Percentiles rank a stretch among this genome's conserved stretches.
Evolutionary conservation across 2,329 filamentous ascomycete genomes (phyloP).

Genomic region (Microdochium nivale): DNA sequence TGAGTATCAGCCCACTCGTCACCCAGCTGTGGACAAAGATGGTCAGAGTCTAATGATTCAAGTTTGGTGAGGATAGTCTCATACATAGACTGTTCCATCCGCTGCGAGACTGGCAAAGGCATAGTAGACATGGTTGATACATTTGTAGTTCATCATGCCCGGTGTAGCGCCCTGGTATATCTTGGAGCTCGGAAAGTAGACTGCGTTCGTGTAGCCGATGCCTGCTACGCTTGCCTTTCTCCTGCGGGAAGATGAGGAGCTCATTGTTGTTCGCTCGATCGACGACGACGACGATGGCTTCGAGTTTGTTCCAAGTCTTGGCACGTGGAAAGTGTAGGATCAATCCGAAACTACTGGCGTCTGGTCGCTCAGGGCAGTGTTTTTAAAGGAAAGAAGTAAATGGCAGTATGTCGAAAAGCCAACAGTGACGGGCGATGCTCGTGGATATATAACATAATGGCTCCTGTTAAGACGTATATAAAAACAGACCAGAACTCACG

Average conservation of each 20-base stretch:
- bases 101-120: constrained; percentile 67
- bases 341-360: too few relatives aligned
- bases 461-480: not conserved
- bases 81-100: constrained; percentile 69
- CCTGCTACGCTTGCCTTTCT: constrained; percentile 33
- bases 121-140: constrained; percentile 76
- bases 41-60: not conserved
- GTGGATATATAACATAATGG: not conserved
- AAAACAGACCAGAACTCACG: not conserved
- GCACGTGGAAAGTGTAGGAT: not conserved
- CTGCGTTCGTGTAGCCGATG: constrained; percentile 61
- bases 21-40: constrained; percentile 46
- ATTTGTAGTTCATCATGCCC: constrained; percentile 63
- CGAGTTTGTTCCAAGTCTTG: constrained; percentile 2
- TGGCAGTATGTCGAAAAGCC: too few relatives aligned
- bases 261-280: constrained; percentile 22
- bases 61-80: constrained; percentile 18
- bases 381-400: too few relatives aligned
- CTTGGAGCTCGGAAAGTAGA: constrained; percentile 76
- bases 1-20: constrained; percentile 71
- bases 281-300: not conserved
- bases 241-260: constrained; percentile 32
- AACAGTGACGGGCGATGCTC: too few relatives aligned
- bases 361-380: too few relatives aligned
- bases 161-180: constrained; percentile 68